These are phyloP conservation scores for Knoxdaviesia capensis DNA, from an alignment of 2,329 filamentous ascomycete genomes.

Conservation along the genomic window DNA sequence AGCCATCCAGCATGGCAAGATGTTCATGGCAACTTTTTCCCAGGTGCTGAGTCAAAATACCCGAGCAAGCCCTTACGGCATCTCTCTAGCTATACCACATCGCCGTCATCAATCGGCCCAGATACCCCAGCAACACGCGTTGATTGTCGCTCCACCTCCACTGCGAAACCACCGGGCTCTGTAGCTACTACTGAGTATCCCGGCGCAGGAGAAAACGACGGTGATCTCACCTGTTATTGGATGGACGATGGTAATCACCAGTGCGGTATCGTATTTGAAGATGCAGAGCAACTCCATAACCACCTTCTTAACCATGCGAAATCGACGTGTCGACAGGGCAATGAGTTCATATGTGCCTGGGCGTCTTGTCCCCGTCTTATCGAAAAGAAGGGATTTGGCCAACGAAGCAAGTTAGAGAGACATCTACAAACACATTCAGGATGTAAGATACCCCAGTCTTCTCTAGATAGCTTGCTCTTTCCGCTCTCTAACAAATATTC, in stretches of 20 bases:
- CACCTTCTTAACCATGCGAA: conserved; percentile 32
- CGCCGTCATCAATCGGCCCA: no score
- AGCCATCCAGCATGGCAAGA: no score
- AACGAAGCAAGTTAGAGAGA: conserved; percentile 42
- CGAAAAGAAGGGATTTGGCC: conserved; percentile 27
- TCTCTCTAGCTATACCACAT: no score
- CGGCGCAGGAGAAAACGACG: neutral
- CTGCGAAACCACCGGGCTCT: no score
- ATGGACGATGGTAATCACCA: conserved; percentile 7
- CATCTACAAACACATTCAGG: conserved; percentile 47
- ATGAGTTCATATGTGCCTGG: conserved; percentile 36
- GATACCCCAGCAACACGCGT: no score
- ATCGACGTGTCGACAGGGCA: conserved; percentile 18
- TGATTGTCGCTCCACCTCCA: no score
- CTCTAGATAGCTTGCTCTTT: neutral
- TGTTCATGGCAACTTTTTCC: no score
- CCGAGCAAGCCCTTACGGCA: no score
- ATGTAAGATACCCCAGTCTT: conserved; percentile 20
- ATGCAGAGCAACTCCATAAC: conserved; percentile 29
- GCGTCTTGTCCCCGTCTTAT: conserved; percentile 25
- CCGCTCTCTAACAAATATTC: conserved; percentile 3
- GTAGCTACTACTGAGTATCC: no score
- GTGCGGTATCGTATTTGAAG: conserved; percentile 17
- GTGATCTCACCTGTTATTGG: conserved; percentile 16
- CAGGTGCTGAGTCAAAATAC: no score